phyloP scores from a whole-genome alignment of 2,329 filamentous ascomycete genomes.

The Phyllosticta citriasiana region DNA sequence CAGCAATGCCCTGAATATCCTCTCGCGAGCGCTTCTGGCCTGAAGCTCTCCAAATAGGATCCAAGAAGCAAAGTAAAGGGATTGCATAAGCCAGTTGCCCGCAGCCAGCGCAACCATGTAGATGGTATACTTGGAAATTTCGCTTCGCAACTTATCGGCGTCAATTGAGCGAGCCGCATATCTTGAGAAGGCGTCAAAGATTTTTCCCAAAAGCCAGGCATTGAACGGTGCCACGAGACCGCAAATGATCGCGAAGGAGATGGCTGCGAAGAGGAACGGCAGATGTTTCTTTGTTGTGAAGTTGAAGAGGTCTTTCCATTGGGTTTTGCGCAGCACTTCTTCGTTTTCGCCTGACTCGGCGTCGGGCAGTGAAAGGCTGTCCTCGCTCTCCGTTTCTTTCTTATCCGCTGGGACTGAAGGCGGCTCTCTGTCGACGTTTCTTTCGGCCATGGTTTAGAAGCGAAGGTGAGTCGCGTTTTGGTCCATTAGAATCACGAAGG shows the following conservation, averaged over 20 bases:
- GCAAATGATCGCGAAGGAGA: constrained; percentile 47
- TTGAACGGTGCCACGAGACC: constrained; percentile 56
- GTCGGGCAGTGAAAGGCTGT: not conserved
- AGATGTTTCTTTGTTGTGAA: constrained; percentile 59
- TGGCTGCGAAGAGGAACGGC: constrained; percentile 43
- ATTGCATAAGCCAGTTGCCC: constrained; percentile 57
- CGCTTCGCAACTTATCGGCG: constrained; percentile 41
- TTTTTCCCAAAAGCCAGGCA: constrained; percentile 60
- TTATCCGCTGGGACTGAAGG: not conserved
- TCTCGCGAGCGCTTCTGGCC: constrained; percentile 53
- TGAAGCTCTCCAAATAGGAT: constrained; percentile 73
- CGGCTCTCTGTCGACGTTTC: not conserved
- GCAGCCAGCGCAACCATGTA: constrained; percentile 54
- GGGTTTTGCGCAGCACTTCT: constrained; percentile 16
- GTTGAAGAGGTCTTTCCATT: constrained; percentile 54
- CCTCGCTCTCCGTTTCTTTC: not conserved
- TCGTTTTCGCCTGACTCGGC: constrained; percentile 1
- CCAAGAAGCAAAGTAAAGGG: constrained; percentile 60
- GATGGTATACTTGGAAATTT: constrained; percentile 51
- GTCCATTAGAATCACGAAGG: not conserved
- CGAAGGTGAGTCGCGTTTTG: not conserved
- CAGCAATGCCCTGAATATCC: constrained; percentile 60
- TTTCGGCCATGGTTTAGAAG: not conserved
- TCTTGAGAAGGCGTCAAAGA: constrained; percentile 62
- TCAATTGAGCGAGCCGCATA: constrained; percentile 50